A percentile compares a stretch with the other conserved stretches of the same genome.
Evolutionary conservation across 441 rosid genomes (phyloP).

Genomic region (Hura crepitans): DNA sequence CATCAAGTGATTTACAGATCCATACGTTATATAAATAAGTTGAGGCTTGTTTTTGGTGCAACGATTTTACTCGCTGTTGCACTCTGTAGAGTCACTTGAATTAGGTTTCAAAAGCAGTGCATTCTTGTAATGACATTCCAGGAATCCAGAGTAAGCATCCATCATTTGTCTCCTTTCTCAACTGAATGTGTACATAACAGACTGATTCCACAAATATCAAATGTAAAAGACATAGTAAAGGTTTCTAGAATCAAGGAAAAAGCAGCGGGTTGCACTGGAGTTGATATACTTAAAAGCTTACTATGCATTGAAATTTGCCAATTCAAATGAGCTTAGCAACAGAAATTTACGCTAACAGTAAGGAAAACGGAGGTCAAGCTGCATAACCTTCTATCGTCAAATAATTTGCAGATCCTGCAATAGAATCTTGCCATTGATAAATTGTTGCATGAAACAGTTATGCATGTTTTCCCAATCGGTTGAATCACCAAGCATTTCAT

Average conservation of each 20-base stretch:
- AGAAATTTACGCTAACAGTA: not conserved
- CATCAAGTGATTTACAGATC: not conserved
- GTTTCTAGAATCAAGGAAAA: not conserved
- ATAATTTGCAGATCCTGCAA: slow-evolving; percentile 70
- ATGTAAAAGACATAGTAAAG: not conserved
- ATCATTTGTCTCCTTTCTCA: not conserved
- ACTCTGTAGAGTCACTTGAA: not conserved
- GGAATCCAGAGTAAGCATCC: not conserved
- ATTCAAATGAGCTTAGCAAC: not conserved
- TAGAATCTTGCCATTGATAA: slow-evolving; percentile 70
- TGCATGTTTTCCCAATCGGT: slow-evolving; percentile 51
- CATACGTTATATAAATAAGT: not conserved
- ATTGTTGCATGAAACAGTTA: slow-evolving; percentile 44
- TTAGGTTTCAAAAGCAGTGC: not conserved
- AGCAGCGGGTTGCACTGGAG: not conserved
- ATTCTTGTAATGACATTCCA: slow-evolving; percentile 1
- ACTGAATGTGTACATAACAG: not conserved
- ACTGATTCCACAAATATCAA: not conserved
- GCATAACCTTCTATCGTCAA: slow-evolving; percentile 62
- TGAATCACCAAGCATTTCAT: slow-evolving; percentile 71
- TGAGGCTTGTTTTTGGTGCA: not conserved
- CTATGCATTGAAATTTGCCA: not conserved
- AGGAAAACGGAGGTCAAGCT: slow-evolving; percentile 8
- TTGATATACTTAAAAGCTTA: not conserved
- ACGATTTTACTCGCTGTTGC: not conserved